Conservation (phyloP, 2,329 filamentous ascomycete species). For the Aspergillus sp. region DNA sequence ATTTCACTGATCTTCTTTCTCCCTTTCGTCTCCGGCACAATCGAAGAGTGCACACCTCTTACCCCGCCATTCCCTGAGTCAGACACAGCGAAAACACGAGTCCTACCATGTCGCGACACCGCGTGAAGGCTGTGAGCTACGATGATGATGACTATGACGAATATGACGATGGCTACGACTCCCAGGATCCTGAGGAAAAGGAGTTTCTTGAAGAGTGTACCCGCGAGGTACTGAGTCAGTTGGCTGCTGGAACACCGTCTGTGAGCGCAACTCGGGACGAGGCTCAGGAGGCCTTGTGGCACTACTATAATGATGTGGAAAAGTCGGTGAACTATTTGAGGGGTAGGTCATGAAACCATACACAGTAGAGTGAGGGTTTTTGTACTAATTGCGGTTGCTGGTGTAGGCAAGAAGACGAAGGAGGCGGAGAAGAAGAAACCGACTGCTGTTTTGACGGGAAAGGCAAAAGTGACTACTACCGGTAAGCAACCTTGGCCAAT, state of each 20-base stretch:
- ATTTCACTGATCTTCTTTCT: neutral
- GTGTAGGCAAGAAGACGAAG: slow-evolving; percentile 41
- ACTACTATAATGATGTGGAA: slow-evolving; percentile 92
- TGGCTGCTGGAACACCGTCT: slow-evolving; percentile 65
- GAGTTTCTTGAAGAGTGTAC: slow-evolving; percentile 69
- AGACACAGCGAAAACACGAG: neutral
- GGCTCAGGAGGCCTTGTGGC: slow-evolving; percentile 89
- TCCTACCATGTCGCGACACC: slow-evolving; percentile 49
- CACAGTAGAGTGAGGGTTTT: neutral
- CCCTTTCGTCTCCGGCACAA: neutral
- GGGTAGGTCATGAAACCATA: slow-evolving; percentile 51
- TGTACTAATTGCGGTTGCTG: slow-evolving; percentile 10
- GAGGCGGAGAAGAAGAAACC: slow-evolving; percentile 39
- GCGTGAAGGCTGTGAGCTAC: slow-evolving; percentile 50
- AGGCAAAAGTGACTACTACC: slow-evolving; percentile 31
- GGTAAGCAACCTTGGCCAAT: slow-evolving; percentile 30
- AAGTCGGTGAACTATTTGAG: slow-evolving; percentile 82
- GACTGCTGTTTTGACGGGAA: slow-evolving; percentile 22
- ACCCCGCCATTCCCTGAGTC: slow-evolving; percentile 1
- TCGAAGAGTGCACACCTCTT: slow-evolving; percentile 1
- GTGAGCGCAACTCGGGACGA: slow-evolving; percentile 69
- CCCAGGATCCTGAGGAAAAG: slow-evolving; percentile 50
- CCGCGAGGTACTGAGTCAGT: slow-evolving; percentile 65
- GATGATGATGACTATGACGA: slow-evolving; percentile 49
- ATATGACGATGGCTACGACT: slow-evolving; percentile 46